A percentile compares a stretch with the other conserved stretches of the same genome.
phyloP scores from a whole-genome alignment of 2,329 filamentous ascomycete species.

The Xylariaceae sp. region DNA sequence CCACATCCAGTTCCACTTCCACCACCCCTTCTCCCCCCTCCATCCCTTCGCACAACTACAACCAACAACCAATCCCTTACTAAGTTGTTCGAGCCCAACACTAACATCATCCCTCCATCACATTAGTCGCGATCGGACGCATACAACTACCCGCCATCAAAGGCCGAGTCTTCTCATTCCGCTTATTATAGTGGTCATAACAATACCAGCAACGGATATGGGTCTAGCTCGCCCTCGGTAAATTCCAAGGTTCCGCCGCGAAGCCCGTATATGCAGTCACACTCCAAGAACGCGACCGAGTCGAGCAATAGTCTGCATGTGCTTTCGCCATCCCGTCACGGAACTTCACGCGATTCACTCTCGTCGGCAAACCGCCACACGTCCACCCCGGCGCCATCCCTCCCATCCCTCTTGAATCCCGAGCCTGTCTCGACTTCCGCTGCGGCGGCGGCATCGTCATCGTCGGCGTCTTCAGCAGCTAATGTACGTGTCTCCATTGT shows the following conservation, averaged over 20 bases:
- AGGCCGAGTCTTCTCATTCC: constrained; percentile 23
- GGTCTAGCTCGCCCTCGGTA: constrained; percentile 27
- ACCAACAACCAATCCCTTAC: background rate
- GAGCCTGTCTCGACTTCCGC: constrained; percentile 27
- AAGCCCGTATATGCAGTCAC: constrained; percentile 32
- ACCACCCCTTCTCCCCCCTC: background rate
- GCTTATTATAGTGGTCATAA: constrained; percentile 23
- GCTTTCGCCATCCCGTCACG: constrained; percentile 30
- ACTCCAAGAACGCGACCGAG: constrained; percentile 33
- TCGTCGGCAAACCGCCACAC: constrained; percentile 26
- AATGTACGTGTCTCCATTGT: constrained; percentile 26
- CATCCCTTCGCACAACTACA: constrained; percentile 1
- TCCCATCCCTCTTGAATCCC: constrained; percentile 33
- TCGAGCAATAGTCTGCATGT: constrained; percentile 30
- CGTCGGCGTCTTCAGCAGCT: constrained; percentile 15
- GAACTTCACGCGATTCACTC: constrained; percentile 25
- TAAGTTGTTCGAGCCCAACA: background rate
- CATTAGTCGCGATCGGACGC: constrained; percentile 37
- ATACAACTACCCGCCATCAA: constrained; percentile 34
- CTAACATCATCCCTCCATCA: constrained; percentile 14
- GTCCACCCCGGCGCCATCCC: constrained; percentile 29
- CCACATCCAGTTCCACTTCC: background rate
- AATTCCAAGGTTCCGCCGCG: constrained; percentile 29
- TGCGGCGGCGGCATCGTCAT: constrained; percentile 7
- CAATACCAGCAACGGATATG: constrained; percentile 34